Percentiles rank a stretch among this genome's conserved stretches.
phyloP scores from a whole-genome alignment of 768 basidiomycete species.

The Termitomyces sp. region DNA sequence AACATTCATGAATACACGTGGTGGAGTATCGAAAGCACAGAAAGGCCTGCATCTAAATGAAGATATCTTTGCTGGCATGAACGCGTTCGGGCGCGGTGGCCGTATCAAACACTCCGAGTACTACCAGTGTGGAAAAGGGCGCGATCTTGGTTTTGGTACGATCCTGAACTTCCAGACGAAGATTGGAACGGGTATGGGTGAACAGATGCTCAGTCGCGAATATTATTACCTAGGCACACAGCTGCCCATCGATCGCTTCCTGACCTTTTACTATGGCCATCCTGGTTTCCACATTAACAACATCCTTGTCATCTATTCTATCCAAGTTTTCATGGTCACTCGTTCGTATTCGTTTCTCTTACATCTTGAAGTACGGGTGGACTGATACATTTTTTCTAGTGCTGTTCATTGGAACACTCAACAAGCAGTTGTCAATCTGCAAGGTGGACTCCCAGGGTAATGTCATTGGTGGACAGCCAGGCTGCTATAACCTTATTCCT shows the following conservation, averaged over 20 bases:
- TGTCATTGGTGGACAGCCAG: slow-evolving; percentile 77
- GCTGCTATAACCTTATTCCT: slow-evolving; percentile 94
- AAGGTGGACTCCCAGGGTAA: slow-evolving; percentile 77
- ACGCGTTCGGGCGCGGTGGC: slow-evolving; percentile 95
- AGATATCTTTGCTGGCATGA: slow-evolving; percentile 99
- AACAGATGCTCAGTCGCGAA: slow-evolving; percentile 99
- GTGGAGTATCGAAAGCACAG: slow-evolving; percentile 98
- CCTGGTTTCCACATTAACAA: slow-evolving; percentile 99
- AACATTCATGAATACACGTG: slow-evolving; percentile 97
- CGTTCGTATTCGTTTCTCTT: slow-evolving; percentile 42
- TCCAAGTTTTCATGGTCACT: slow-evolving; percentile 96
- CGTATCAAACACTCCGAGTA: slow-evolving; percentile 99
- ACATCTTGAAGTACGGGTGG: not conserved
- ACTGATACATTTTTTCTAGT: slow-evolving; percentile 9
- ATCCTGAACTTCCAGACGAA: slow-evolving; percentile 99
- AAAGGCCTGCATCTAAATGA: slow-evolving; percentile 98
- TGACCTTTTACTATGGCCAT: slow-evolving; percentile 99
- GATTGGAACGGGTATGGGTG: slow-evolving; percentile 99
- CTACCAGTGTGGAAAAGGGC: slow-evolving; percentile 98
- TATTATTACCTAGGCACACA: slow-evolving; percentile 99
- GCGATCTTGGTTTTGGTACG: slow-evolving; percentile 98
- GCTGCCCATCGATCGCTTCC: slow-evolving; percentile 95
- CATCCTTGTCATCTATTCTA: slow-evolving; percentile 96
- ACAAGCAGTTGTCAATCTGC: slow-evolving; percentile 89
- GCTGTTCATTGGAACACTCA: slow-evolving; percentile 92